These are phyloP conservation scores for Artemisia tridentata DNA, from an alignment of 129 eudicot species.

Conservation along the genomic window DNA sequence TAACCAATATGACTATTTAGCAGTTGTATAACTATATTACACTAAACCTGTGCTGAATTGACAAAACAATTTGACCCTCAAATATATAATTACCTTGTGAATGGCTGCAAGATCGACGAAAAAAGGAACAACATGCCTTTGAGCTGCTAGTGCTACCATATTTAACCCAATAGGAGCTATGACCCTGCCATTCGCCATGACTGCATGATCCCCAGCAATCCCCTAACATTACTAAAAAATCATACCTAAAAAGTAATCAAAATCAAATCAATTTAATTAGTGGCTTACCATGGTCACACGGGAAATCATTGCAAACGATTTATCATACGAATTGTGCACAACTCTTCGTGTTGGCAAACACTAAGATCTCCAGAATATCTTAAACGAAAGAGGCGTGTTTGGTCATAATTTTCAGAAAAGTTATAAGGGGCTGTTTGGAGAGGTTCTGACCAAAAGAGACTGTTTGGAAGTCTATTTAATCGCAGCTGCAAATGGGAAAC, in stretches of 20 bases:
- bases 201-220: conserved; percentile 98
- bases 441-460: too few relatives aligned
- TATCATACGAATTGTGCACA: too few relatives aligned
- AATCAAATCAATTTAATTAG: background rate
- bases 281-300: conserved; percentile 81
- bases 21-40: too few relatives aligned
- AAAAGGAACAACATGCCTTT: conserved; percentile 90
- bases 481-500: too few relatives aligned
- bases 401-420: too few relatives aligned
- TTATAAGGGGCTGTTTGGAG: too few relatives aligned
- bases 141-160: conserved; percentile 94
- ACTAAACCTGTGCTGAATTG: background rate
- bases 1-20: too few relatives aligned
- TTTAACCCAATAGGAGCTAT: conserved; percentile 93
- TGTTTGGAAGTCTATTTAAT: too few relatives aligned
- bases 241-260: background rate
- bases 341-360: too few relatives aligned
- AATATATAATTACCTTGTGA: conserved; percentile 56
- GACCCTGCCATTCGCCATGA: conserved; percentile 96
- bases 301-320: conserved; percentile 84
- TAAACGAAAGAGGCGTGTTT: too few relatives aligned
- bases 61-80: too few relatives aligned
- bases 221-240: conserved; percentile 41
- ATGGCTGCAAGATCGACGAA: conserved; percentile 81
- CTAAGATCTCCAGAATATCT: too few relatives aligned